Base-by-base conservation (phyloP, 768 basidiomycete species). In the Stropharia rugosoannulata region DNA sequence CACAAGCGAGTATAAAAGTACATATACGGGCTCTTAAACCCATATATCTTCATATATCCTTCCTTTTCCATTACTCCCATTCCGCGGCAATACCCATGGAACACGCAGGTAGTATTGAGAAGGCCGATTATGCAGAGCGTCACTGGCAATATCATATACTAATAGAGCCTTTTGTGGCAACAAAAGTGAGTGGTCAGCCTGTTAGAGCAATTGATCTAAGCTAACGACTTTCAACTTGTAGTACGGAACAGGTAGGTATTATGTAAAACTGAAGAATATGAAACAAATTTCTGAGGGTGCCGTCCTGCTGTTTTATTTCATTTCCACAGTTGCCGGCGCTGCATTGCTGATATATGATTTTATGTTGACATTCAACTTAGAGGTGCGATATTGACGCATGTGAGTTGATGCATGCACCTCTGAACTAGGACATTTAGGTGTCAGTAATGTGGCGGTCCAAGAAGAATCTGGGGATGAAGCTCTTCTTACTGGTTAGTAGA, bases 391-490 rank as follows among this genome's bases (percentile, higher is more conserved):
- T 46, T 15, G 15, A 27, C 5, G 5, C 27, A 16, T 1, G 5
- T 7, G 25, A 32, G 5, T 32, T 10, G 4, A 1, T 46, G n/a
- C 15, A 25, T 46, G 9, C 13, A 46, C 22, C 22, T 22, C 16
- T 15, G 45, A 46, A 27, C 3, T 7, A 18, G 25, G 5, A 46
- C 45, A 1, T 11, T 46, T 37, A 65, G 64, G 51, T 61, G 22
- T n/a, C 54, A 44, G 51, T 59, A 16, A 60, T 65, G 27, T 65
- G 64, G 64, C 40, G 49, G 15, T 57, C 59, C n/a, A 62, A 55
- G 46, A 65, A 58, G 50, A 57, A 57, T 9, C 52, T 65, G 6
- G 61, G 64, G 7, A 65, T 59, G 9, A 53, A 56, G 9, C 37
- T 65, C 16, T 65, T 65, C 55, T 58, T 65, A 22, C 56, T 59